Evolutionary conservation across 2,329 filamentous ascomycete species (phyloP), one percentile per base, ranked within the genome.

Genomic region (Apiospora pterosperma): DNA sequence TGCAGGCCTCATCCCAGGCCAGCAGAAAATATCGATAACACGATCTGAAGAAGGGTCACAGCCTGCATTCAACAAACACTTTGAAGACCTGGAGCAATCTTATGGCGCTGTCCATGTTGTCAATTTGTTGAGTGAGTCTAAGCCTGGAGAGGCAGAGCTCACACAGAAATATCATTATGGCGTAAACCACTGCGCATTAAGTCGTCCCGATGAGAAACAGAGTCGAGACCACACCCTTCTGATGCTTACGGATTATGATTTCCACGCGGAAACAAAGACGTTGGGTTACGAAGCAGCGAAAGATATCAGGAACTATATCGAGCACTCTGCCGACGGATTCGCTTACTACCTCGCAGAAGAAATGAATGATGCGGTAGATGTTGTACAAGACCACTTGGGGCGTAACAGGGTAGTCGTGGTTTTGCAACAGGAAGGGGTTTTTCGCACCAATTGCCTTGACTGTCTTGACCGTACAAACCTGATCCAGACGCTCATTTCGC

Each of bases 401-500:
- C 72, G 78, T 31, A 71, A 73, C 7, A 81, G 85, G 25, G 82
- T 82, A 80, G 85, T 91, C 8, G 88, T 93, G 2, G 86, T 97
- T 25, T 80, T 97, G 61, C 93, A 97, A 74, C 96, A 99, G 77
- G 92, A 97, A 75, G 95, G 96, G n/a, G 87, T 97, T 6, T 98
- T 98, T 76, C 87, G 95, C 67, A 97, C 94, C 4, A 99, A 99
- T 72, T 99, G 96, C 75, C 83, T 99, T 31, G 96, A 99, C 76
- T 99, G 96, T 75, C 82, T 99, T 52, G 96, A 99, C 76, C 88
- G 96, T 65, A 99, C 96, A 8, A 99, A 99, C 74, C 82, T 98
- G 34, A 93, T 99, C 34, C 96, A 99, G 78, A 97, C 94, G 0
- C 92, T 98, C 69, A 92, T 99, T 71, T 97, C 94, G 65, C 91